Conservation (phyloP, 176 grass and related monocot genomes). For the Musa troglodytarum region DNA sequence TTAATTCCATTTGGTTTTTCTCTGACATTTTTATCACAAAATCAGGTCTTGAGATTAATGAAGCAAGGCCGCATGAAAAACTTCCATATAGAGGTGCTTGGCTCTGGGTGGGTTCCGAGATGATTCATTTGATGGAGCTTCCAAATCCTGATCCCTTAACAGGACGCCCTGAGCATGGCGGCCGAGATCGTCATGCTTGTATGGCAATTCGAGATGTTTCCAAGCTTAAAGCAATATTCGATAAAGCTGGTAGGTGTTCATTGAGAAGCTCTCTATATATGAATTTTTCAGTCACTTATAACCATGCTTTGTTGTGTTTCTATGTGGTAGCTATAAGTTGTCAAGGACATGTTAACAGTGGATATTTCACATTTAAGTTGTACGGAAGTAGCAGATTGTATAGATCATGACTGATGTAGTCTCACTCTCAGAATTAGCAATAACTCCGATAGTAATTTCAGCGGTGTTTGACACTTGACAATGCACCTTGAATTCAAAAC, state of each 20-base stretch:
- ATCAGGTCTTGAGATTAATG: constrained; percentile 87
- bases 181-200: constrained; percentile 85
- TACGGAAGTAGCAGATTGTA: not conserved
- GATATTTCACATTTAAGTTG: not conserved
- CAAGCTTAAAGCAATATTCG: constrained; percentile 85
- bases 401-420: not conserved
- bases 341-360: not conserved
- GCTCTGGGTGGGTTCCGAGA: constrained; percentile 82
- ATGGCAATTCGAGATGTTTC: constrained; percentile 76
- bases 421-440: not conserved
- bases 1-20: not conserved
- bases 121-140: constrained; percentile 86
- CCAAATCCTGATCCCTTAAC: constrained; percentile 86
- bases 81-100: constrained; percentile 93
- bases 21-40: not conserved
- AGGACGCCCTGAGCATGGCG: constrained; percentile 88
- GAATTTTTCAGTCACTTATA: not conserved
- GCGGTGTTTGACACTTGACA: not conserved
- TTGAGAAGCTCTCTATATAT: not conserved
- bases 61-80: constrained; percentile 70
- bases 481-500: not conserved
- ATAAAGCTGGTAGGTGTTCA: constrained; percentile 57
- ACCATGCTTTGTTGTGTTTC: not conserved
- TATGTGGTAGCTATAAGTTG: not conserved
- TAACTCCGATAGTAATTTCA: not conserved